phyloP scores from a whole-genome alignment of 2,329 filamentous ascomycete species.

The Alternaria ventricosa region DNA sequence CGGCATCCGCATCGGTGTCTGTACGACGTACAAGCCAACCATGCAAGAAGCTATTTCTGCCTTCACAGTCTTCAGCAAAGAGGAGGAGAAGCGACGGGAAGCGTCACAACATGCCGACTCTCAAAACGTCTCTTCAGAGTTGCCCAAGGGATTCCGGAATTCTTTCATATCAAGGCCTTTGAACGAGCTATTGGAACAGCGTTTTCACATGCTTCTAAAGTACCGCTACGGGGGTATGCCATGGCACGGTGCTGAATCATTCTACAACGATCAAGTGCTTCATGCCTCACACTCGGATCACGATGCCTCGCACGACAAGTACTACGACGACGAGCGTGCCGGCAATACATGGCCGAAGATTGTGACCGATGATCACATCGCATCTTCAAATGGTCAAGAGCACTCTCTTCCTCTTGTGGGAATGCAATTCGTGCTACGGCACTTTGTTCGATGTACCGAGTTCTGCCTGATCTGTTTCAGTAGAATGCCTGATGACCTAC shows the following conservation, averaged over 20 bases:
- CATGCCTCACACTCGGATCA: conserved; percentile 36
- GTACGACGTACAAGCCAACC: conserved; percentile 74
- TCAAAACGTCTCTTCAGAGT: conserved; percentile 15
- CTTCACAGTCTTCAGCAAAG: conserved; percentile 54
- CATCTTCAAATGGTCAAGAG: conserved; percentile 33
- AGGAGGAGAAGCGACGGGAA: conserved; percentile 36
- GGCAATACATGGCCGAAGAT: conserved; percentile 52
- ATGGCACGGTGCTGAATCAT: conserved; percentile 73
- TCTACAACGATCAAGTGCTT: conserved; percentile 57
- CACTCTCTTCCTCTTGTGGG: conserved; percentile 63
- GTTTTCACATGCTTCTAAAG: conserved; percentile 68
- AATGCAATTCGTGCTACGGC: conserved; percentile 79
- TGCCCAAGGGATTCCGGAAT: conserved; percentile 55
- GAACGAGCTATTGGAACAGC: conserved; percentile 69
- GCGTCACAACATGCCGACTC: conserved; percentile 25
- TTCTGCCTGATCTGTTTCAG: conserved; percentile 88
- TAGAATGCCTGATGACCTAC: conserved; percentile 68
- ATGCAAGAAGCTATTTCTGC: conserved; percentile 59
- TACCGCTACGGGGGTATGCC: conserved; percentile 62
- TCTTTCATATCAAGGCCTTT: conserved; percentile 77
- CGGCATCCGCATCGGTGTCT: conserved; percentile 74
- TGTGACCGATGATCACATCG: conserved; percentile 60
- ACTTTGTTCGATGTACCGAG: conserved; percentile 80
- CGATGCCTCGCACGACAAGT: conserved; percentile 48
- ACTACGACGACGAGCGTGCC: conserved; percentile 45